phyloP scores from a whole-genome alignment of 2,329 filamentous ascomycete genomes.

The Colletotrichum orbiculare region DNA sequence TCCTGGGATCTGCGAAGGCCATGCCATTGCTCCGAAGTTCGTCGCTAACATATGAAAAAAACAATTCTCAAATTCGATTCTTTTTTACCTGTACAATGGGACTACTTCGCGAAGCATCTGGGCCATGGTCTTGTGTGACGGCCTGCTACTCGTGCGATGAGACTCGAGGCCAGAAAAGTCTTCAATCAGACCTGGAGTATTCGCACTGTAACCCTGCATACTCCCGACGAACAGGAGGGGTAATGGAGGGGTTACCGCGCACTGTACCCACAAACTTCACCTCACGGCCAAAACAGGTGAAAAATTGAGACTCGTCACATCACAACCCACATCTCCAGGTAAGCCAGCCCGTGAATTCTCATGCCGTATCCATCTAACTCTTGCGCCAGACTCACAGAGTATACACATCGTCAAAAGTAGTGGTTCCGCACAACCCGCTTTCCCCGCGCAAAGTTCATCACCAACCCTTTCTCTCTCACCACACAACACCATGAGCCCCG shows the following conservation, averaged over 20 bases:
- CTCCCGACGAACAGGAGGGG: neutral
- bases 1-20: no score
- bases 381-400: neutral
- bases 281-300: conserved; percentile 15
- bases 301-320: conserved; percentile 26
- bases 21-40: no score
- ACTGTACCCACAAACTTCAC: conserved; percentile 34
- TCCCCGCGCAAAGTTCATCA: neutral
- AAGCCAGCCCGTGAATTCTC: neutral
- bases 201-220: neutral
- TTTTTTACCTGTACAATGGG: no score
- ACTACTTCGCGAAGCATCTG: no score
- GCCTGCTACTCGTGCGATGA: no score
- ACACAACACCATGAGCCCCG: conserved; percentile 14
- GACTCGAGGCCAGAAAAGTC: no score
- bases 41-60: no score
- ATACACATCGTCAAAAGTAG: neutral
- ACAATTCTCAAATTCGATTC: no score
- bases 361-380: no score
- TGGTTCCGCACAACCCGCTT: neutral
- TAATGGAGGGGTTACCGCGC: conserved; percentile 1
- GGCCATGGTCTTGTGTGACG: no score
- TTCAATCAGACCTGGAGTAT: neutral
- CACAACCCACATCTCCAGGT: conserved; percentile 1
- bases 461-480: neutral